Evolutionary conservation across 1,139 yeast genomes (phyloP).

Genomic region (Geotrichum carabidarum): DNA sequence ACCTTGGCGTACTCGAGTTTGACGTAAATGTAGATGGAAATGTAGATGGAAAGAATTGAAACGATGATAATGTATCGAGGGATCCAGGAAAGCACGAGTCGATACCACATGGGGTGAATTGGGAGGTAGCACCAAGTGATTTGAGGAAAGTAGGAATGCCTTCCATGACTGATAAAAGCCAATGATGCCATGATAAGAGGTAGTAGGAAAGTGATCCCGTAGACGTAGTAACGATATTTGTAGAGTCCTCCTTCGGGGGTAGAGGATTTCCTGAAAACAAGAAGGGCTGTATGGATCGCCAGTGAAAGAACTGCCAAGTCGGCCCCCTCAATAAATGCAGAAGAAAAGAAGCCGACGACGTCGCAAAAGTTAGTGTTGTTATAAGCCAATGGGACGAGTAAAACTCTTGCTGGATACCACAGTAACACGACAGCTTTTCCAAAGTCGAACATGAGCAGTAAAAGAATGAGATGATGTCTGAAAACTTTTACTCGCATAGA

Average conservation of each 20-base stretch:
- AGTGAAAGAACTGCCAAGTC: constrained; percentile 78
- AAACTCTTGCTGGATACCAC: constrained; percentile 63
- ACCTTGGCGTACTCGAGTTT: constrained; percentile 38
- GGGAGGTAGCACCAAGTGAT: constrained; percentile 84
- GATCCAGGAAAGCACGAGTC: constrained; percentile 73
- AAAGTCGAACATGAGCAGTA: constrained; percentile 65
- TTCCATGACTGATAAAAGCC: constrained; percentile 52
- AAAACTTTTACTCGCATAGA: constrained; percentile 33
- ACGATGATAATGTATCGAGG: constrained; percentile 69
- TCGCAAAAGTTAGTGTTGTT: constrained; percentile 56
- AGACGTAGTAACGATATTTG: constrained; percentile 53
- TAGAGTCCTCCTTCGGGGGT: constrained; percentile 73
- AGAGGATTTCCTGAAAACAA: constrained; percentile 51
- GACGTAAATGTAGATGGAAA: constrained; percentile 69
- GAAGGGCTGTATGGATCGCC: constrained; percentile 74
- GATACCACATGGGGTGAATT: constrained; percentile 65
- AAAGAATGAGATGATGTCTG: constrained; percentile 50
- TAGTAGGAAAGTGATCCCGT: constrained; percentile 52
- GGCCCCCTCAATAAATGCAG: constrained; percentile 78
- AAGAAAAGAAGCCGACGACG: constrained; percentile 80
- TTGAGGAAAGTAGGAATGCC: constrained; percentile 36
- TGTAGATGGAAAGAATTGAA: constrained; percentile 59
- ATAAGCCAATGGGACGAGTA: constrained; percentile 48
- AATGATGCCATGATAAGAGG: constrained; percentile 69
- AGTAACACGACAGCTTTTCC: constrained; percentile 66